Conservation (phyloP, 768 basidiomycete genomes). For the Rhodosporidiobolus sp. region DNA sequence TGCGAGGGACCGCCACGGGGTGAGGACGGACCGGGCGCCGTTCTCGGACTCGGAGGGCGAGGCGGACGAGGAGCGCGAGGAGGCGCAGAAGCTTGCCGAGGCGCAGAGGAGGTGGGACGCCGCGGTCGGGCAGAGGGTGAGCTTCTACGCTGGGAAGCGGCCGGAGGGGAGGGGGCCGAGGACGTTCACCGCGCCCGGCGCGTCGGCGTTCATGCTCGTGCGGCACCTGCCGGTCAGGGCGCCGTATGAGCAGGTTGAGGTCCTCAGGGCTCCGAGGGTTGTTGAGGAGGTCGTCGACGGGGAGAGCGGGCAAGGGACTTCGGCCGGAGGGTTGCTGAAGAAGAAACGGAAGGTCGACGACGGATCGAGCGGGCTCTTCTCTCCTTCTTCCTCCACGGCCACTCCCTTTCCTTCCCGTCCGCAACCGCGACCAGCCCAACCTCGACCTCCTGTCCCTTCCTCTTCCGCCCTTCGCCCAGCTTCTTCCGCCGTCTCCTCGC, state of each 20-base stretch:
- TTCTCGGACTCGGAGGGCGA: conserved; percentile 31
- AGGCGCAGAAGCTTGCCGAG: neutral
- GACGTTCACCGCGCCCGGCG: neutral
- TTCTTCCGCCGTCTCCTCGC: neutral
- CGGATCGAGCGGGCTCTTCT: neutral
- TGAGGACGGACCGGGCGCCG: conserved; percentile 4
- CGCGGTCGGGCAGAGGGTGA: too few relatives aligned
- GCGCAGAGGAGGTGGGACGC: neutral
- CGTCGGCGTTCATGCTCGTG: neutral
- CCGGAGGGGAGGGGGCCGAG: neutral
- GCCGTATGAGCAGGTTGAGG: neutral
- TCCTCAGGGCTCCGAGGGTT: neutral
- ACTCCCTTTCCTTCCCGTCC: neutral
- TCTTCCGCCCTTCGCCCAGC: neutral
- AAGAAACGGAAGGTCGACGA: neutral
- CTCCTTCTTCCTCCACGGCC: neutral
- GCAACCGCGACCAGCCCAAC: neutral
- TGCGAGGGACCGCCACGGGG: neutral
- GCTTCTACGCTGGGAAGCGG: neutral
- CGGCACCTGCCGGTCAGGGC: neutral
- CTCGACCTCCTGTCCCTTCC: neutral
- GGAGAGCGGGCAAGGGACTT: too few relatives aligned
- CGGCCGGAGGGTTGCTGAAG: neutral
- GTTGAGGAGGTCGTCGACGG: too few relatives aligned
- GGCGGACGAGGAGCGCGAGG: neutral